Evolutionary conservation across 169 alveolate genomes (phyloP).

Genomic region (Plasmodium gonderi): DNA sequence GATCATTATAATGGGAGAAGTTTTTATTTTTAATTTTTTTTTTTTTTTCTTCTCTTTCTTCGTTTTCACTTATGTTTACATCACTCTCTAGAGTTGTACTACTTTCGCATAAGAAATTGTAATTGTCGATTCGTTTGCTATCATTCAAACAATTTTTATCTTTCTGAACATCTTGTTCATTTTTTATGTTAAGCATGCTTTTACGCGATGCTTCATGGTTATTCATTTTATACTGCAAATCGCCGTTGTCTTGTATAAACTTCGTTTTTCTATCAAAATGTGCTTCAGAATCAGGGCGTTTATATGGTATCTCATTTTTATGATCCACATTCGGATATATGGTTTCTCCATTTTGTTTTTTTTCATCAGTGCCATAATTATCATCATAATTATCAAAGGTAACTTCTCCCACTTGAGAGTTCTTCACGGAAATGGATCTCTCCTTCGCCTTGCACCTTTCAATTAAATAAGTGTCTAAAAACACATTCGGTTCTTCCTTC

Average conservation of each 20-base stretch:
- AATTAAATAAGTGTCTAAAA: background rate
- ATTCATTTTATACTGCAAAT: background rate
- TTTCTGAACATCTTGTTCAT: background rate
- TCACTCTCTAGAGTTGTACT: background rate
- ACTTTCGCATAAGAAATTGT: background rate
- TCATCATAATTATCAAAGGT: background rate
- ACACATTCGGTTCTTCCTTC: slow-evolving; percentile 30
- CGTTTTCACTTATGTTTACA: background rate
- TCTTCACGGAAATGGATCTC: background rate
- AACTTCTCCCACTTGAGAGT: background rate
- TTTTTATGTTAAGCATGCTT: background rate
- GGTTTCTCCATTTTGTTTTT: background rate
- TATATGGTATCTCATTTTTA: too few species aligned
- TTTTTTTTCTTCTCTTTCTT: background rate
- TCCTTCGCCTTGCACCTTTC: background rate
- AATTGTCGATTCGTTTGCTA: background rate
- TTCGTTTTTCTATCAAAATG: background rate
- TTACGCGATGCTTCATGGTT: background rate
- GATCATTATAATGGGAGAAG: background rate
- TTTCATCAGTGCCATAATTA: too few species aligned
- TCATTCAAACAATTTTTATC: background rate
- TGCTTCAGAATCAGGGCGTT: background rate
- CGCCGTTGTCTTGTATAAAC: background rate
- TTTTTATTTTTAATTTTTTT: background rate
- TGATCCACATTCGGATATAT: too few species aligned